A percentile compares a stretch with the other conserved stretches of the same genome.
phyloP scores from a whole-genome alignment of 2,329 filamentous ascomycete species.

The Sclerotinia glacialis region DNA sequence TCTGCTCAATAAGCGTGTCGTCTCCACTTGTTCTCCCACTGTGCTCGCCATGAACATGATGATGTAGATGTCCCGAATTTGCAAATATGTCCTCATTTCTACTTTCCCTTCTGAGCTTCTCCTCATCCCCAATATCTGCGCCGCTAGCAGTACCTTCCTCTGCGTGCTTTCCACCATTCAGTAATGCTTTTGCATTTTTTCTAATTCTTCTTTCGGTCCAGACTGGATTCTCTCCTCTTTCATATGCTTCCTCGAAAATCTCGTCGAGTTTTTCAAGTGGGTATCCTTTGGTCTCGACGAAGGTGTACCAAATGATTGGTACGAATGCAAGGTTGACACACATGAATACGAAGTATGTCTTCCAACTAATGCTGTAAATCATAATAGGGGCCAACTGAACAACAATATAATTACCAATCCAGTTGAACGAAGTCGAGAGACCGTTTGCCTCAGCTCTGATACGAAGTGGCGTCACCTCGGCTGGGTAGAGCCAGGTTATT shows the following conservation, averaged over 20 bases:
- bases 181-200: constrained; percentile 5
- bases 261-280: constrained; percentile 17
- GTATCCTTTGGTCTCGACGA: constrained; percentile 21
- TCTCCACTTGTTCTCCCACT: constrained; percentile 8
- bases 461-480: constrained; percentile 53
- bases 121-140: not conserved
- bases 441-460: constrained; percentile 58
- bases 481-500: constrained; percentile 54
- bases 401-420: constrained; percentile 63
- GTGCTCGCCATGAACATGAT: not conserved
- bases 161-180: not conserved
- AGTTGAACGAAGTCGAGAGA: constrained; percentile 44
- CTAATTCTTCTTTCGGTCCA: constrained; percentile 20
- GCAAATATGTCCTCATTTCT: not conserved
- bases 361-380: constrained; percentile 34
- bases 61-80: not conserved
- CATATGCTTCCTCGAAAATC: constrained; percentile 21
- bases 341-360: constrained; percentile 40
- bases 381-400: constrained; percentile 49
- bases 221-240: constrained; percentile 18
- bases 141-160: not conserved
- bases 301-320: constrained; percentile 16
- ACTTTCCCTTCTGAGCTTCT: constrained; percentile 1
- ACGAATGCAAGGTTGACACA: constrained; percentile 18
- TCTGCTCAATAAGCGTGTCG: not conserved